Conservation (phyloP, 2,329 filamentous ascomycete species). For the Talaromyces sp. region DNA sequence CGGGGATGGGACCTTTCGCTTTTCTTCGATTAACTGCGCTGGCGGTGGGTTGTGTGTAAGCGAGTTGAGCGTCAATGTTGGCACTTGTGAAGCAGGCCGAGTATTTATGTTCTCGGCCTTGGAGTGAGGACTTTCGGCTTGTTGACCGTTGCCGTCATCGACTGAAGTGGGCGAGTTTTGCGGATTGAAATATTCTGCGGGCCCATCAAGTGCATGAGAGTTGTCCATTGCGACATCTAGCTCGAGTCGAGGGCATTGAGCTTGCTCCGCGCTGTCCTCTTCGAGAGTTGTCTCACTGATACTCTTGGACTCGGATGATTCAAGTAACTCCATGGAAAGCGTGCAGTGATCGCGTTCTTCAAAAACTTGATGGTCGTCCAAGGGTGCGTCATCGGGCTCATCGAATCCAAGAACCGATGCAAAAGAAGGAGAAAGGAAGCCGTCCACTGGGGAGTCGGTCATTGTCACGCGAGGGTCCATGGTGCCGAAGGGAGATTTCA, state of each 20-base stretch:
- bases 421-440: slow-evolving; percentile 14
- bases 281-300: neutral
- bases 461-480: slow-evolving; percentile 23
- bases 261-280: neutral
- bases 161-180: slow-evolving; percentile 23
- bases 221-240: slow-evolving; percentile 23
- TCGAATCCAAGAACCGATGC: slow-evolving; percentile 13
- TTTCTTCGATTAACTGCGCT: neutral
- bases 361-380: neutral
- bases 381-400: neutral
- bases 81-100: slow-evolving; percentile 6
- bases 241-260: slow-evolving; percentile 20
- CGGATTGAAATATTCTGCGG: slow-evolving; percentile 17
- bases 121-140: neutral
- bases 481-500: slow-evolving; percentile 21
- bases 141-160: slow-evolving; percentile 8
- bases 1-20: neutral
- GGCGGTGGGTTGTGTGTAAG: slow-evolving; percentile 7
- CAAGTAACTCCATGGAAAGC: neutral
- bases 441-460: slow-evolving; percentile 9
- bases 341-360: neutral
- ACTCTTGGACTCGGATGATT: neutral
- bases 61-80: slow-evolving; percentile 14
- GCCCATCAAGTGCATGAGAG: slow-evolving; percentile 20
- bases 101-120: slow-evolving; percentile 9